These are phyloP conservation scores for Tephrocybe sp. DNA, from an alignment of 768 basidiomycete species.

Conservation along the genomic window DNA sequence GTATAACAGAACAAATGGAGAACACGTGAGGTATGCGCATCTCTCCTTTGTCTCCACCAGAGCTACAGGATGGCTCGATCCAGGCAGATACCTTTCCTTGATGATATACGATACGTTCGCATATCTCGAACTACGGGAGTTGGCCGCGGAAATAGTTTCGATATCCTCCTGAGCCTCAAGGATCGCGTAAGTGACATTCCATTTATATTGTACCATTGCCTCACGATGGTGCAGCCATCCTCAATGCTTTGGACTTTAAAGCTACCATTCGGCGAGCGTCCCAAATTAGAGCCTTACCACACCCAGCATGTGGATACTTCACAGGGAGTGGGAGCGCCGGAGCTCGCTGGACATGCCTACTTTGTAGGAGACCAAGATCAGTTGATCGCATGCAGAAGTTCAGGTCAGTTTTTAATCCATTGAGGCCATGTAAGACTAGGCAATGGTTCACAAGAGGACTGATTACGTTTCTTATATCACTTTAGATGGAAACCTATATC, in stretches of 20 bases:
- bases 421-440: too few relatives aligned
- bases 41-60: too few relatives aligned
- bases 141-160: neutral
- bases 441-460: neutral
- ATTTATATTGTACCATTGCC: too few relatives aligned
- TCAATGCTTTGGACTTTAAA: slow-evolving; percentile 1
- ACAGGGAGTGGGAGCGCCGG: neutral
- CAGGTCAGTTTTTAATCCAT: neutral
- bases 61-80: neutral
- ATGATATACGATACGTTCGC: neutral
- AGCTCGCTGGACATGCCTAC: neutral
- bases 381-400: neutral
- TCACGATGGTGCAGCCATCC: neutral
- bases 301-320: neutral
- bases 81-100: neutral
- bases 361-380: neutral
- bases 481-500: neutral
- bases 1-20: neutral
- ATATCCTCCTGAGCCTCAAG: neutral
- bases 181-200: neutral
- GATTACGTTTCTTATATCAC: neutral
- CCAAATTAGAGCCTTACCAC: neutral
- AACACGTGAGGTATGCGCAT: neutral
- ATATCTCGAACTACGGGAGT: neutral
- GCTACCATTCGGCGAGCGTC: neutral